Base-by-base conservation (phyloP, 306 rosid genomes). In the Prunus fruticosa region DNA sequence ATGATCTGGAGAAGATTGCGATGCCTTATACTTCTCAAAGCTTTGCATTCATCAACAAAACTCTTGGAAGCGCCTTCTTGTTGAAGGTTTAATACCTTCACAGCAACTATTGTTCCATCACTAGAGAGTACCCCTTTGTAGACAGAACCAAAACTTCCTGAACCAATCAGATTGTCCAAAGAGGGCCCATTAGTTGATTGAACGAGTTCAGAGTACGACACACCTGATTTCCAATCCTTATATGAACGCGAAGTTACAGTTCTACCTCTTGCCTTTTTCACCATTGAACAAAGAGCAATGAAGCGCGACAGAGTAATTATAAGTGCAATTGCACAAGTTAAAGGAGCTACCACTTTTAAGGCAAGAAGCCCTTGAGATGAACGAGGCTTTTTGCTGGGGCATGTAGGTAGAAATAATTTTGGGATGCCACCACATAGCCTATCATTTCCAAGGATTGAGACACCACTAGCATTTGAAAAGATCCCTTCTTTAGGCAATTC, bases 1-100 rank as follows among this genome's bases (percentile, higher is more conserved):
- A 80, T 10, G 61, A 83, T 78, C 80, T 75, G 81, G 11, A 86
- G 83, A 66, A 83, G 85, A 73, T 86, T 86, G 0, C 81, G 71
- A 73, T 86, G 87, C 20, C 83, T 69, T 46, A 67, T 75, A 32
- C 30, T 45, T 63, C 81, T 71, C 20, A 56, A 56, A 56, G 61
- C 61, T 56, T 56, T 56, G 27, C 27, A 54, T 20, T 56, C 61
- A 8, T 8, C 61, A 56, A 56, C 10, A 5, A 56, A 56, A 56
- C 27, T n/a, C 61, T 56, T 3, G 11, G 5, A n/a, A 9, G 27
- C 27, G 2, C 61, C 27, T 54, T 54, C 4, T 54, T 54, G 61
- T 19, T 54, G 61, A n/a, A n/a, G 61, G 61, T 54, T 54, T 54
- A 54, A 54, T 54, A 54, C 27, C 13, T n/a, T 54, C 8, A 56